phyloP scores from a whole-genome alignment of 164 flowering plant species.

The Stephania cephalantha region DNA sequence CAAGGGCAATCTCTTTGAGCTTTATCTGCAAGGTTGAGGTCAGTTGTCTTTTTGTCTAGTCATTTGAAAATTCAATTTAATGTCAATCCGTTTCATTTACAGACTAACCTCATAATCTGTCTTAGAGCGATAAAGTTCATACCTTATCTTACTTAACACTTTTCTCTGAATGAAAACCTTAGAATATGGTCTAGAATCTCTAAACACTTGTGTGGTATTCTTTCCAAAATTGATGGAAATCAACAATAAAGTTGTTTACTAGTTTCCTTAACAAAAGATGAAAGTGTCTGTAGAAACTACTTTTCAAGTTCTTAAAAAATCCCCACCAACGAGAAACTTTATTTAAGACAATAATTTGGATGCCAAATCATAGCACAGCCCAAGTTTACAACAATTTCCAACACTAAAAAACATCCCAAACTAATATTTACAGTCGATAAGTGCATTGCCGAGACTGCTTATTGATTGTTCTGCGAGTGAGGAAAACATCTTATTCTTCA shows the following conservation, averaged over 20 bases:
- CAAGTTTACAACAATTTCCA: not conserved
- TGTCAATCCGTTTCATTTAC: not conserved
- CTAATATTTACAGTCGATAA: not conserved
- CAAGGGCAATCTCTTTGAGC: conserved; percentile 44
- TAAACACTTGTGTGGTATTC: too few species aligned
- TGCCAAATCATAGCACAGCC: too few species aligned
- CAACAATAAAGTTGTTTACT: too few species aligned
- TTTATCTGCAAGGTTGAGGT: conserved; percentile 74
- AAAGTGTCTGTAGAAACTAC: too few species aligned
- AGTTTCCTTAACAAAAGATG: too few species aligned
- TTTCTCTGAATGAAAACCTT: not conserved
- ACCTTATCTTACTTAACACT: not conserved
- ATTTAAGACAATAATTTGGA: too few species aligned
- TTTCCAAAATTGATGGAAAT: too few species aligned
- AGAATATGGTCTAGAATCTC: not conserved
- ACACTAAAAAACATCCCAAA: not conserved
- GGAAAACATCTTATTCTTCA: not conserved
- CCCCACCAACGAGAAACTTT: too few species aligned
- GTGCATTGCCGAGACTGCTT: not conserved
- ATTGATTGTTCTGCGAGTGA: not conserved
- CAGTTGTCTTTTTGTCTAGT: conserved; percentile 15
- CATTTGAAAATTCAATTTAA: not conserved
- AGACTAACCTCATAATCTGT: not conserved
- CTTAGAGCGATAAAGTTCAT: not conserved
- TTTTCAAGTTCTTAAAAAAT: too few species aligned